phyloP scores from a whole-genome alignment of 257 asterid genomes.

The Solanum corneliomulleri region DNA sequence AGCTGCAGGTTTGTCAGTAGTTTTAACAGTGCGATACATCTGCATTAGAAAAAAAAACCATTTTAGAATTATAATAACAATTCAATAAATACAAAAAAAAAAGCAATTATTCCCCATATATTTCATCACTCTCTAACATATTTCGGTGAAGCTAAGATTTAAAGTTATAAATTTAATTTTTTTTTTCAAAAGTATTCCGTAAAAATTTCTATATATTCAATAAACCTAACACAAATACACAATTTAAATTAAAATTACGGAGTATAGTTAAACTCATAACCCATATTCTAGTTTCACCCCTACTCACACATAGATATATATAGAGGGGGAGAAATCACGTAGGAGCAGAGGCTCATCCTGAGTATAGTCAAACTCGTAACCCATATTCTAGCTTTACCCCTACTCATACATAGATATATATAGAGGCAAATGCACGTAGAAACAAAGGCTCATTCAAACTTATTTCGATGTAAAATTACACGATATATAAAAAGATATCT shows the following conservation, averaged over 20 bases:
- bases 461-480: background rate
- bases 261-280: background rate
- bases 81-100: background rate
- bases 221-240: background rate
- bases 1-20: constrained; percentile 64
- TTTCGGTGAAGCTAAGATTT: background rate
- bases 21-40: constrained; percentile 94
- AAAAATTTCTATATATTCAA: background rate
- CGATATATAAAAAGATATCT: background rate
- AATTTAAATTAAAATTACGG: background rate
- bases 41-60: constrained; percentile 29
- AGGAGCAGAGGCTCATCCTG: background rate
- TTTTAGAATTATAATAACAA: background rate
- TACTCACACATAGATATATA: background rate
- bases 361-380: too few species aligned
- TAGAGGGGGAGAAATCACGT: background rate
- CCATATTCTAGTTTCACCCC: background rate
- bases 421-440: too few species aligned
- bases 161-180: background rate
- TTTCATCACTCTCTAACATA: background rate
- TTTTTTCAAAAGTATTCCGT: background rate
- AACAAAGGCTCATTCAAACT: too few species aligned
- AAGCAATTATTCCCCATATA: background rate
- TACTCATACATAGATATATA: too few species aligned
- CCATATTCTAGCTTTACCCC: too few species aligned